These are phyloP conservation scores for Pistacia vera DNA, from an alignment of 345 rosid species.

Conservation along the genomic window DNA sequence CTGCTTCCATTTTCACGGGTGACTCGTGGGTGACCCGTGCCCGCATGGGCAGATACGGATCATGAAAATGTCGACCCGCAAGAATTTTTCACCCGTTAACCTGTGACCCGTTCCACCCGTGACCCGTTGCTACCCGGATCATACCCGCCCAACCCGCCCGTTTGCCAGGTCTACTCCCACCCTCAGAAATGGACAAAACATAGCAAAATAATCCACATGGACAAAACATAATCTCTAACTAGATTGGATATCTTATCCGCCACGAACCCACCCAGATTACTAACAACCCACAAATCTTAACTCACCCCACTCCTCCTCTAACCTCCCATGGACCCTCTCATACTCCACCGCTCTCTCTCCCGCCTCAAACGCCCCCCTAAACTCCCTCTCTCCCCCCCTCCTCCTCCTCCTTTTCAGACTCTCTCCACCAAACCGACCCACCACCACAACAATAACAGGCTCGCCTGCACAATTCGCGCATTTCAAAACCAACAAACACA, in stretches of 20 bases:
- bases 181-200: no score
- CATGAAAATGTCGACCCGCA: no score
- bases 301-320: not conserved
- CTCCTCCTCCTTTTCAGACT: constrained; percentile 25
- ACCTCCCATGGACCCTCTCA: constrained; percentile 51
- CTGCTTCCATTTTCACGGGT: no score
- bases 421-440: constrained; percentile 16
- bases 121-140: no score
- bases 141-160: no score
- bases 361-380: constrained; percentile 39
- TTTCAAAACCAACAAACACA: constrained; percentile 58
- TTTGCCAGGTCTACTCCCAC: no score
- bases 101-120: no score
- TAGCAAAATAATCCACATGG: not conserved
- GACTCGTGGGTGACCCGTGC: no score
- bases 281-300: not conserved
- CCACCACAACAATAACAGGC: no score
- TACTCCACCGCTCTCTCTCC: constrained; percentile 45
- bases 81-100: no score
- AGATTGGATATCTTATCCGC: constrained; percentile 49
- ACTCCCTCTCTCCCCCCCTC: constrained; percentile 6
- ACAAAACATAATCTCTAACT: constrained; percentile 9
- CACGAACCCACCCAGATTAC: not conserved
- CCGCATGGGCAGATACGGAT: no score
- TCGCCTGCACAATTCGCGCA: constrained; percentile 28